These are phyloP conservation scores for Pleurotus cornucopiae DNA, from an alignment of 768 basidiomycete species.

Conservation along the genomic window DNA sequence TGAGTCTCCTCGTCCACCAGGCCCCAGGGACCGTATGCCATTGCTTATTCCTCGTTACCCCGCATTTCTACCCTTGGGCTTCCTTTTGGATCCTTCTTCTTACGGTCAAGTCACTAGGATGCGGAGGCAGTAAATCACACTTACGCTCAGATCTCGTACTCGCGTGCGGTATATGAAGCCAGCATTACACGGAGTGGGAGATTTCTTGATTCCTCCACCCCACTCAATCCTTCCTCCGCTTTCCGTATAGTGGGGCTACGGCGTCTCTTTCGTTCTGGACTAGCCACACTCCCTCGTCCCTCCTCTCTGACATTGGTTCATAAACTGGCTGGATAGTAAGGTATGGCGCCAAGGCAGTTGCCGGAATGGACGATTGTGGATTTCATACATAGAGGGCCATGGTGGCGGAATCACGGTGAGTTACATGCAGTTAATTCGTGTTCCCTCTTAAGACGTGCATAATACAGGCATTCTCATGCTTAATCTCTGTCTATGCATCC, in stretches of 20 bases:
- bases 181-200: constrained; percentile 6
- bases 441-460: not conserved
- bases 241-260: not conserved
- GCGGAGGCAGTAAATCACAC: constrained; percentile 1
- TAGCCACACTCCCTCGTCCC: not conserved
- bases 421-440: not conserved
- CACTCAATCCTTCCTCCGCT: not conserved
- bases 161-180: constrained; percentile 7
- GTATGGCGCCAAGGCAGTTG: constrained; percentile 21
- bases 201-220: constrained; percentile 2
- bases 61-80: constrained; percentile 6
- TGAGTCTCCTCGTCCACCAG: not conserved
- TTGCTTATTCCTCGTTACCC: constrained; percentile 10
- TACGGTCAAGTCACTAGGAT: constrained; percentile 6
- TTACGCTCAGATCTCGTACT: not conserved
- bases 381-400: constrained; percentile 54
- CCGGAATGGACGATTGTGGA: constrained; percentile 54
- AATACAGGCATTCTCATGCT: constrained; percentile 49
- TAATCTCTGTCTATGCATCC: constrained; percentile 56
- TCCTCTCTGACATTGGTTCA: not conserved
- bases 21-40: constrained; percentile 1
- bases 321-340: constrained; percentile 6
- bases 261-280: not conserved
- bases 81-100: constrained; percentile 6
- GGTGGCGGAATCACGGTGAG: constrained; percentile 60